phyloP scores from a whole-genome alignment of 2,329 filamentous ascomycete species.

The Ascochyta clinopodiicola region DNA sequence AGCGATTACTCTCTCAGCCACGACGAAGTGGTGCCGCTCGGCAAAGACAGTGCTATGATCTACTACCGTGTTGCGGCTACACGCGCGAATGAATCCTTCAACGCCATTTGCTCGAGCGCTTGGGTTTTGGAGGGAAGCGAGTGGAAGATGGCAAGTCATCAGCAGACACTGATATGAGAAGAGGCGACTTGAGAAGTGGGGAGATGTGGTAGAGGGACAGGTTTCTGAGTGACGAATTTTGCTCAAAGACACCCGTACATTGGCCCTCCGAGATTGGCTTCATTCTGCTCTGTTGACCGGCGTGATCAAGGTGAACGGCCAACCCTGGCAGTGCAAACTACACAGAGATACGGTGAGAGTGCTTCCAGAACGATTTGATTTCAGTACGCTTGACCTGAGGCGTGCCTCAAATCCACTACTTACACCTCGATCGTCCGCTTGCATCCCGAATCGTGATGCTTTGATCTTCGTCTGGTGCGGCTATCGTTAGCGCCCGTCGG shows the following conservation, averaged over 20 bases:
- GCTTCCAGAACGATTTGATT: background rate
- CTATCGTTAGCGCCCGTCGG: conserved; percentile 24
- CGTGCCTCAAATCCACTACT: background rate
- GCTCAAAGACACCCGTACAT: background rate
- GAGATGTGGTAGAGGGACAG: background rate
- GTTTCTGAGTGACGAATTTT: background rate
- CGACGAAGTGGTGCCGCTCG: conserved; percentile 34
- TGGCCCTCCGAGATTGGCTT: background rate
- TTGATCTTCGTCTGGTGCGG: conserved; percentile 22
- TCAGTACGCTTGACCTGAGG: background rate
- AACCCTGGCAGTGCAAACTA: no score
- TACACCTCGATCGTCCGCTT: background rate
- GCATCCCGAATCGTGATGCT: conserved; percentile 4
- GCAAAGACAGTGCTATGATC: conserved; percentile 32
- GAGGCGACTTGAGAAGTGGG: background rate
- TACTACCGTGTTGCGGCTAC: conserved; percentile 36
- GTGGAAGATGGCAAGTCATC: conserved; percentile 41
- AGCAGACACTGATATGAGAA: conserved; percentile 37
- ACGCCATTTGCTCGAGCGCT: conserved; percentile 36
- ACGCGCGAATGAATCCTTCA: conserved; percentile 23
- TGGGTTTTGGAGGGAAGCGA: conserved; percentile 31
- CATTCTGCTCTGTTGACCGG: background rate
- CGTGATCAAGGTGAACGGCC: background rate
- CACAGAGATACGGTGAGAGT: no score
- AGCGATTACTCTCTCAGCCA: conserved; percentile 36